Percentiles rank a stretch among this genome's conserved stretches.
Evolutionary conservation across 75 land plant species (phyloP).

Genomic region (Pseudotsuga menziesii): DNA sequence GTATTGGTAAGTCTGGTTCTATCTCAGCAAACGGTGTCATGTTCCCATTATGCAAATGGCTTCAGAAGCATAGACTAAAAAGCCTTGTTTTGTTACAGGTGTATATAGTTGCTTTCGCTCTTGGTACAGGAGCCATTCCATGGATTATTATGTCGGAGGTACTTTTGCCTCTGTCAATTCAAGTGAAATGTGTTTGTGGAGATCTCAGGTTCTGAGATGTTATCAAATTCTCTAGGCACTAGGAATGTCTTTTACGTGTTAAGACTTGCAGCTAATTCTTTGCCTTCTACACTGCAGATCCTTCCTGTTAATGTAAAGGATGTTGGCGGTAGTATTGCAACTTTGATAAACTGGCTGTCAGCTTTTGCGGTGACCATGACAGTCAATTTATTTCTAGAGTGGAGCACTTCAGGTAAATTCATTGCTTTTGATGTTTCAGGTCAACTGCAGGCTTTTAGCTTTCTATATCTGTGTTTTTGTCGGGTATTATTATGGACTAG

Average conservation of each 20-base stretch:
- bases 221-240: neutral
- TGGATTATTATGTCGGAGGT: conserved; percentile 97
- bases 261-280: neutral
- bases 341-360: conserved; percentile 58
- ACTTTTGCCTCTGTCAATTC: neutral
- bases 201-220: neutral
- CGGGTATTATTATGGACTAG: too few relatives aligned
- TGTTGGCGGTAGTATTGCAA: conserved; percentile 78
- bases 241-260: neutral
- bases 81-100: conserved; percentile 25
- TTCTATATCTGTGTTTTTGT: too few relatives aligned
- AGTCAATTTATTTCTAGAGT: conserved; percentile 54
- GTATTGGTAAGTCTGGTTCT: neutral
- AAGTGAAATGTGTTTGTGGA: neutral
- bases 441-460: too few relatives aligned
- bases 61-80: neutral
- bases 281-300: conserved; percentile 35
- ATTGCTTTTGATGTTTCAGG: neutral
- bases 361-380: conserved; percentile 63
- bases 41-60: neutral
- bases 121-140: conserved; percentile 86
- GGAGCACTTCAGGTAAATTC: conserved; percentile 64
- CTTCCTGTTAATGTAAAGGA: conserved; percentile 71
- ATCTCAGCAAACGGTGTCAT: neutral
- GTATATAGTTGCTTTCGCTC: conserved; percentile 62